Conservation (phyloP, 1,284 basidiomycete genomes). For the Trichosporon sp. region DNA sequence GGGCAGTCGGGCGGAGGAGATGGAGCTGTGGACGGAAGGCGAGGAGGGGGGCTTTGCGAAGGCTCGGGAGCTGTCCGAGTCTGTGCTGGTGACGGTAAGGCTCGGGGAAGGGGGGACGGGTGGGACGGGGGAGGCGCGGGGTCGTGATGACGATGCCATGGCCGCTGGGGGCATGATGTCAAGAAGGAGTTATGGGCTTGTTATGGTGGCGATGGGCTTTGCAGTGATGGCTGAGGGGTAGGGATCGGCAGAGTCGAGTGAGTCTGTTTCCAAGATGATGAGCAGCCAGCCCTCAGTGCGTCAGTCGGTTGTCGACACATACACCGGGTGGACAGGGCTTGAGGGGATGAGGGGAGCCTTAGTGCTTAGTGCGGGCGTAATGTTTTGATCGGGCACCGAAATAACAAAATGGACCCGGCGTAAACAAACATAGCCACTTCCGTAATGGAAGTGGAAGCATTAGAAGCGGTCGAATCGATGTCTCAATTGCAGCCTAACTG, state of each 20-base stretch:
- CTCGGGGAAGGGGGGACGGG: conserved; percentile 9
- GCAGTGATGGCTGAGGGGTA: neutral
- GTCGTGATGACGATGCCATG: conserved; percentile 8
- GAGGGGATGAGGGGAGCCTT: neutral
- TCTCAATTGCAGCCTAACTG: neutral
- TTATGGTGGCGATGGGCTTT: neutral
- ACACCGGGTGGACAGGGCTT: too few relatives aligned
- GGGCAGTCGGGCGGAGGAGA: conserved; percentile 7
- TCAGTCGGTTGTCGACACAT: neutral
- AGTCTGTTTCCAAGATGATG: neutral
- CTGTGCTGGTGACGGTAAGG: conserved; percentile 17
- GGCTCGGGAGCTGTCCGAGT: conserved; percentile 8
- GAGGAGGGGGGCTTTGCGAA: conserved; percentile 7
- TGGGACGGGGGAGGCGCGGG: neutral
- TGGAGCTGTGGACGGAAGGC: conserved; percentile 16
- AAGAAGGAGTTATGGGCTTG: neutral
- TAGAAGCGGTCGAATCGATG: neutral
- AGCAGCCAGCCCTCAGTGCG: neutral
- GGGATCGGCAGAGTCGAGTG: neutral
- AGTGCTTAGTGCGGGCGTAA: neutral
- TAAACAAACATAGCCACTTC: neutral
- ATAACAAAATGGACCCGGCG: neutral
- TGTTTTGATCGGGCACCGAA: conserved; percentile 1
- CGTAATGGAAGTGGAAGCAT: neutral
- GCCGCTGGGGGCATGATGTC: conserved; percentile 17